These are phyloP conservation scores for Rubia yunnanensis DNA, from an alignment of 257 asterid species.

Conservation along the genomic window DNA sequence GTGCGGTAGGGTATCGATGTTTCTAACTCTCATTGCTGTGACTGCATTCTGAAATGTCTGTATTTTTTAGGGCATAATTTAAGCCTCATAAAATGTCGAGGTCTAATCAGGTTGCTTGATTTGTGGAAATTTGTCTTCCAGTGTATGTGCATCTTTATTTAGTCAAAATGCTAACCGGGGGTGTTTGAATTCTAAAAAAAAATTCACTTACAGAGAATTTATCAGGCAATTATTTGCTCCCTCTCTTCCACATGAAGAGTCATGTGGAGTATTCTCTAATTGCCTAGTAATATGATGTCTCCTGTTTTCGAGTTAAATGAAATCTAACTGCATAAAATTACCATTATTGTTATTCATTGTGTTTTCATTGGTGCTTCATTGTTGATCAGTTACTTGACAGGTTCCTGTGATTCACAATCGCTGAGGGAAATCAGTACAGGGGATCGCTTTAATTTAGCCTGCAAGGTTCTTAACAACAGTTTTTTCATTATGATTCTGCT, in stretches of 20 bases:
- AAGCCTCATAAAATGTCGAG: neutral
- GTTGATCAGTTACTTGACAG: conserved; percentile 29
- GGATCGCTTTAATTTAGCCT: conserved; percentile 37
- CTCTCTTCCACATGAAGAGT: too few relatives aligned
- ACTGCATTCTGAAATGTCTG: neutral
- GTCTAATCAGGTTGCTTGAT: neutral
- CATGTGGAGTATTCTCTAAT: neutral
- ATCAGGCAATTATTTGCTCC: neutral
- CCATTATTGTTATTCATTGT: neutral
- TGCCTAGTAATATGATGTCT: neutral
- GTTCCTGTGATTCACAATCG: conserved; percentile 24
- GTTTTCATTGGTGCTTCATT: conserved; percentile 1
- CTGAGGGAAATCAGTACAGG: conserved; percentile 54
- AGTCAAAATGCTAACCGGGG: conserved; percentile 1
- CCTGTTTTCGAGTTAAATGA: neutral
- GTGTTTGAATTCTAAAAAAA: neutral
- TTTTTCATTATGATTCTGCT: neutral
- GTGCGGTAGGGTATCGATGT: neutral
- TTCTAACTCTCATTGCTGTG: neutral
- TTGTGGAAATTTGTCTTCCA: neutral
- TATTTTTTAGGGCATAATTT: neutral
- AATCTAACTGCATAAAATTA: neutral
- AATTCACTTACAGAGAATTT: neutral
- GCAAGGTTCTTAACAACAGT: conserved; percentile 50
- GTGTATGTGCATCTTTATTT: neutral